Evolutionary conservation across 208 protist species (phyloP).

Genomic region (Crithidia acanthocephali): DNA sequence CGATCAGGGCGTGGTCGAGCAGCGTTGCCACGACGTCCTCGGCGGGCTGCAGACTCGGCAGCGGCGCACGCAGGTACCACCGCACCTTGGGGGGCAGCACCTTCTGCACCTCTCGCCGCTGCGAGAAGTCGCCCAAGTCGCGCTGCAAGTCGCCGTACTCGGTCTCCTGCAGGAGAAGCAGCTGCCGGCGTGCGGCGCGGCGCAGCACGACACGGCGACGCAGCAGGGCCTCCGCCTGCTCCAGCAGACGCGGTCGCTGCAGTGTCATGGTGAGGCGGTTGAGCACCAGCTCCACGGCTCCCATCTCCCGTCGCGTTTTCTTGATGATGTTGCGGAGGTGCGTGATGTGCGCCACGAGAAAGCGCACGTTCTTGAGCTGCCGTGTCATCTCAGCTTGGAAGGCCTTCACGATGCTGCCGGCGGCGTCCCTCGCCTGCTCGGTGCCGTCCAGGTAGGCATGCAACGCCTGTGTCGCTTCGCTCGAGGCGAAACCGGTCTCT

Average conservation of each 20-base stretch:
- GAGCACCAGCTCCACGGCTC: constrained; percentile 23
- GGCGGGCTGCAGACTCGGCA: constrained; percentile 17
- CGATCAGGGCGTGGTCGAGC: constrained; percentile 36
- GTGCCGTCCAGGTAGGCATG: constrained; percentile 16
- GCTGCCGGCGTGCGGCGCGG: constrained; percentile 22
- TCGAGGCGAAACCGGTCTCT: constrained; percentile 2
- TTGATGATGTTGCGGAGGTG: constrained; percentile 25
- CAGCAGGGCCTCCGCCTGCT: constrained; percentile 26
- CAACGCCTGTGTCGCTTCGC: constrained; percentile 2
- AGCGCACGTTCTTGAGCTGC: constrained; percentile 26
- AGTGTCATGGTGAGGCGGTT: constrained; percentile 17
- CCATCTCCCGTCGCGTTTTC: constrained; percentile 27
- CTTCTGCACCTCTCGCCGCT: constrained; percentile 26
- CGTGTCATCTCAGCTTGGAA: constrained; percentile 36
- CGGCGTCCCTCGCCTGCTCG: constrained; percentile 20
- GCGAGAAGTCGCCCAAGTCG: constrained; percentile 23
- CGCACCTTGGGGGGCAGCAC: constrained; percentile 31
- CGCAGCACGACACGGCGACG: constrained; percentile 32
- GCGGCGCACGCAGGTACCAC: constrained; percentile 25
- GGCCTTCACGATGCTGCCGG: constrained; percentile 14
- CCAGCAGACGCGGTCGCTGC: constrained; percentile 23
- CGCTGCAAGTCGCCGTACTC: constrained; percentile 26
- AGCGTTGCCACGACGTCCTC: constrained; percentile 32
- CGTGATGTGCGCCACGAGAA: constrained; percentile 30
- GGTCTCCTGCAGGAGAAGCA: constrained; percentile 32